These are phyloP conservation scores for Zygosaccharomyces pseudorouxii DNA, from an alignment of 805 yeast genomes.

Conservation along the genomic window DNA sequence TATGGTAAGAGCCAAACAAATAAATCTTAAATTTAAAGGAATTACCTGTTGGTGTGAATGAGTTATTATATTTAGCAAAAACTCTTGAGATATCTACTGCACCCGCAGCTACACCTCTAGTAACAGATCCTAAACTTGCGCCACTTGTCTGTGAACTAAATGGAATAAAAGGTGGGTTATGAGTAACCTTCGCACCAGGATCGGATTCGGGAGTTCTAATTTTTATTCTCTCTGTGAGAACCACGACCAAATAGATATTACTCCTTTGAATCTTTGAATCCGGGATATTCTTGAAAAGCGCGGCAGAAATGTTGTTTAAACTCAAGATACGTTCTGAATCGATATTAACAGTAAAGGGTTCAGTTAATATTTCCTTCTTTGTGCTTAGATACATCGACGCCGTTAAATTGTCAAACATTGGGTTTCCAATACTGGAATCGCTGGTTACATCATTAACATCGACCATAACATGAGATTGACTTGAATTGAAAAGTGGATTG, in stretches of 20 bases:
- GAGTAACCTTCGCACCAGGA: conserved; percentile 20
- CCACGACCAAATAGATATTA: conserved; percentile 70
- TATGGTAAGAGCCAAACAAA: conserved; percentile 63
- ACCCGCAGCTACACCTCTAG: conserved; percentile 85
- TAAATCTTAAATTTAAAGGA: conserved; percentile 68
- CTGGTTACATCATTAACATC: conserved; percentile 68
- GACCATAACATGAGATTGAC: conserved; percentile 60
- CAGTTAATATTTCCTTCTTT: conserved; percentile 60
- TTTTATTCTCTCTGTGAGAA: conserved; percentile 56
- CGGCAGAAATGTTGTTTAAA: conserved; percentile 69
- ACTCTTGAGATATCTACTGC: conserved; percentile 79
- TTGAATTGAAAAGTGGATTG: conserved; percentile 44
- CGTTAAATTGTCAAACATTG: conserved; percentile 59
- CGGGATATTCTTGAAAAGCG: conserved; percentile 73
- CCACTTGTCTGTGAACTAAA: conserved; percentile 15
- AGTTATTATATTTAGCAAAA: conserved; percentile 60
- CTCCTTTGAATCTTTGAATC: conserved; percentile 50
- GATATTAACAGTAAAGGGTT: conserved; percentile 70
- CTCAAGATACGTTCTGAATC: conserved; percentile 52
- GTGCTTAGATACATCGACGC: conserved; percentile 71
- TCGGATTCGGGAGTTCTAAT: conserved; percentile 28
- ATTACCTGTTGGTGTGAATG: conserved; percentile 50
- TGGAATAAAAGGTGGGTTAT: conserved; percentile 23
- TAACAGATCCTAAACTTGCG: conserved; percentile 39
- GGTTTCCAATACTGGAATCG: conserved; percentile 53